A percentile compares a stretch with the other conserved stretches of the same genome.
These are phyloP conservation scores for Aristolochia contorta DNA, from an alignment of 164 flowering plant genomes.

Conservation along the genomic window DNA sequence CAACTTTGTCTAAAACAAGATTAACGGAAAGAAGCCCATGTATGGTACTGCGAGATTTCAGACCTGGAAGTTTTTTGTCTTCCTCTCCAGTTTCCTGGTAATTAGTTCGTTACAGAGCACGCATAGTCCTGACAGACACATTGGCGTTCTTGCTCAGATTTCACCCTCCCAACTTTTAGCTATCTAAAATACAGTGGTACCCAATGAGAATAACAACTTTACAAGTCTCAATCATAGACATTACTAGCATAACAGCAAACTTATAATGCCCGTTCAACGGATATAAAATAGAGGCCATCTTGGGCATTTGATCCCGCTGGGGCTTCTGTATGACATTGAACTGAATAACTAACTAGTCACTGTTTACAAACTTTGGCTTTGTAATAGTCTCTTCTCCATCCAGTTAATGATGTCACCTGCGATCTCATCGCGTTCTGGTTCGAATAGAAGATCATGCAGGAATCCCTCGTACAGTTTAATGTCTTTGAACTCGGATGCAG, in stretches of 20 bases:
- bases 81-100: too few relatives aligned
- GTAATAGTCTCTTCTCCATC: conserved; percentile 58
- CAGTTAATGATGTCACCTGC: conserved; percentile 75
- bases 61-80: too few relatives aligned
- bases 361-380: background rate
- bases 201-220: background rate
- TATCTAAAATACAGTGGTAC: too few relatives aligned
- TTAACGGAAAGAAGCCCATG: too few relatives aligned
- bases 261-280: too few relatives aligned
- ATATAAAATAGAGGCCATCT: background rate
- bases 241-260: background rate
- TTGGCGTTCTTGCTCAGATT: background rate
- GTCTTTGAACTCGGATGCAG: conserved; percentile 71
- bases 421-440: conserved; percentile 85
- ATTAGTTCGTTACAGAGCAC: too few relatives aligned
- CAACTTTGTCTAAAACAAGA: too few relatives aligned
- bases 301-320: background rate
- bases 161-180: background rate
- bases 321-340: background rate
- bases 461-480: conserved; percentile 90
- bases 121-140: too few relatives aligned
- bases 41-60: too few relatives aligned
- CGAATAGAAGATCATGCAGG: conserved; percentile 92
- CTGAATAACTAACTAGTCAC: background rate
- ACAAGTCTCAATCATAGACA: background rate